Percentiles rank a stretch among this genome's conserved stretches.
Conservation (phyloP, 2,329 filamentous ascomycete genomes). For the Chalara sp. region DNA sequence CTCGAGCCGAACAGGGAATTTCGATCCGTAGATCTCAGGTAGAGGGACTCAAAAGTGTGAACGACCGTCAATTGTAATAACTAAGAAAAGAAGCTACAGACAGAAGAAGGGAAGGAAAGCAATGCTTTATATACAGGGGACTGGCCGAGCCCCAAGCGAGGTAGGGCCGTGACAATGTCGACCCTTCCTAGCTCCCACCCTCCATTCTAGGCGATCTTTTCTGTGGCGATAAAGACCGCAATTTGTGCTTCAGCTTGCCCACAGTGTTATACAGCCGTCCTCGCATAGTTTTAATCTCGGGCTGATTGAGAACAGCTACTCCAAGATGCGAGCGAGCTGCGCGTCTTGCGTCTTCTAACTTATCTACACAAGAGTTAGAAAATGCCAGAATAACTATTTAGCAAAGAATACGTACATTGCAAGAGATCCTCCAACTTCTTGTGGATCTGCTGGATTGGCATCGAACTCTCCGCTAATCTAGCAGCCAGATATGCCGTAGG, state of each 20-base stretch:
- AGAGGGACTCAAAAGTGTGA: no score
- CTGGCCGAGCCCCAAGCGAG: no score
- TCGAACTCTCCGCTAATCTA: conserved; percentile 7
- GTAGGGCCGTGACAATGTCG: no score
- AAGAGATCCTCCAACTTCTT: conserved; percentile 9
- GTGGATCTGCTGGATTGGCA: conserved; percentile 4
- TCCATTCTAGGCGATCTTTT: conserved; percentile 8
- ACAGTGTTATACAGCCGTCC: conserved; percentile 4
- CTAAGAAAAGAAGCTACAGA: no score
- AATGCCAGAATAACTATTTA: conserved; percentile 6
- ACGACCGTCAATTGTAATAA: no score
- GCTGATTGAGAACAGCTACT: conserved; percentile 9
- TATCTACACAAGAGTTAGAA: conserved; percentile 10
- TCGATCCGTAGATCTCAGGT: no score
- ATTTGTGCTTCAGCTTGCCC: conserved; percentile 7
- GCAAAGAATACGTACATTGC: conserved; percentile 7
- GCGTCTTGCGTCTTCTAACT: conserved; percentile 6
- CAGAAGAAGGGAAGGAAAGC: no score
- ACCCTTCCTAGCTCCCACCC: conserved; percentile 3
- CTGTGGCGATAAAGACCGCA: conserved; percentile 8
- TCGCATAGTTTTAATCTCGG: conserved; percentile 9
- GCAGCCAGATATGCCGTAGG: conserved; percentile 6
- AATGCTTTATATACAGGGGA: no score
- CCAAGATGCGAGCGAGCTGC: conserved; percentile 9
- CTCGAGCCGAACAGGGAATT: no score